Percentiles rank a stretch among this genome's conserved stretches.
These are phyloP conservation scores for Microbotryum lychnidis-dioicae DNA, from an alignment of 1,284 basidiomycete species.

Conservation along the genomic window DNA sequence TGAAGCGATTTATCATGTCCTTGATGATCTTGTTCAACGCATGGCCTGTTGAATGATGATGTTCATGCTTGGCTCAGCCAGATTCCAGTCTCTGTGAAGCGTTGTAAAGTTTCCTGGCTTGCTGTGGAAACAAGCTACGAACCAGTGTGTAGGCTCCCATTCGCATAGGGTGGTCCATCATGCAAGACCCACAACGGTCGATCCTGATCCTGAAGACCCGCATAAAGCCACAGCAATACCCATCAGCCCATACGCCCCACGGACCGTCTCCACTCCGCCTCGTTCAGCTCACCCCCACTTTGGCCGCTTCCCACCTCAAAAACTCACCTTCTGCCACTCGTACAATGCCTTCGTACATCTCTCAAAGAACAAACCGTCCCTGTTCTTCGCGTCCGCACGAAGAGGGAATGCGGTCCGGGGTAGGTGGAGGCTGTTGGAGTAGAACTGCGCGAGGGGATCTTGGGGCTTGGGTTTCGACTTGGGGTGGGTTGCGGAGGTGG, in stretches of 20 bases:
- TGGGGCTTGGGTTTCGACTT: constrained; percentile 2
- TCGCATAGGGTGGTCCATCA: constrained; percentile 97
- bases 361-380: constrained; percentile 54
- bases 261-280: neutral
- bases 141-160: constrained; percentile 94
- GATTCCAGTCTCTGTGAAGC: neutral
- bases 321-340: constrained; percentile 62
- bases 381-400: constrained; percentile 59
- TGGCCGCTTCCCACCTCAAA: neutral
- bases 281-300: neutral
- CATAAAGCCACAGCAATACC: neutral
- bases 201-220: constrained; percentile 49
- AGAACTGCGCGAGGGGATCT: constrained; percentile 17
- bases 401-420: constrained; percentile 78
- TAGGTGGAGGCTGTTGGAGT: constrained; percentile 49
- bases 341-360: constrained; percentile 73
- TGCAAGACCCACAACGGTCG: constrained; percentile 75
- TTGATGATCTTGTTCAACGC: constrained; percentile 96
- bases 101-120: neutral
- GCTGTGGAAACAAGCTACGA: constrained; percentile 29
- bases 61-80: neutral
- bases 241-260: neutral
- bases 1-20: constrained; percentile 88
- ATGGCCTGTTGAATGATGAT: constrained; percentile 56
- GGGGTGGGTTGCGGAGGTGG: too few relatives aligned